These are phyloP conservation scores for Globomyces pollinis-pini DNA, from an alignment of 192 early-diverging fungal species.

Conservation along the genomic window DNA sequence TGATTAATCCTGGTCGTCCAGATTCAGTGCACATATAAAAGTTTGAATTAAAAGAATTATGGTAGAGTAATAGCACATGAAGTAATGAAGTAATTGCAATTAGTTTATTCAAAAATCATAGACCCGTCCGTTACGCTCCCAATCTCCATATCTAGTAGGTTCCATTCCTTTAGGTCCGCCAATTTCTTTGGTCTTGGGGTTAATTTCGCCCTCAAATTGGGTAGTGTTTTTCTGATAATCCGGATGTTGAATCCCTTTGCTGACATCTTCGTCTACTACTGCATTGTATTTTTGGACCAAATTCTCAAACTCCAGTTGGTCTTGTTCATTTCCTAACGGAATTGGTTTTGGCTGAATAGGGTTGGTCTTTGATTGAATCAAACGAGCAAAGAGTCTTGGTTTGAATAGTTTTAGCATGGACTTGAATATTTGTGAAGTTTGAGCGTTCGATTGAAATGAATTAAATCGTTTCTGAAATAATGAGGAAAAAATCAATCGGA, in stretches of 20 bases:
- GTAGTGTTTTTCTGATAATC: slow-evolving; percentile 31
- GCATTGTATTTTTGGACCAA: slow-evolving; percentile 44
- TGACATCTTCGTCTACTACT: slow-evolving; percentile 21
- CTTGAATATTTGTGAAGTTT: no score
- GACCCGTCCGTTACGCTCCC: slow-evolving; percentile 72
- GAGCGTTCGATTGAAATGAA: no score
- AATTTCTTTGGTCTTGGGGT: slow-evolving; percentile 63
- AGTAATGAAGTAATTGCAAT: no score
- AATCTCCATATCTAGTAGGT: slow-evolving; percentile 75
- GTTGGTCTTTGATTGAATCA: background rate
- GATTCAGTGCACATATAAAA: no score
- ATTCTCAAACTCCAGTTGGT: slow-evolving; percentile 67
- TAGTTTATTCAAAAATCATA: slow-evolving; percentile 50
- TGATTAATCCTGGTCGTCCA: no score
- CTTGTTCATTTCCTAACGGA: slow-evolving; percentile 55
- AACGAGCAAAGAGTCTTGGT: background rate
- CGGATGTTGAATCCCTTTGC: slow-evolving; percentile 20
- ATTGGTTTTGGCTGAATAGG: slow-evolving; percentile 34
- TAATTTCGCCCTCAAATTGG: slow-evolving; percentile 59
- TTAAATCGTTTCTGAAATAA: no score
- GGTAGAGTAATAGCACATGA: no score
- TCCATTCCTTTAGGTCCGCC: slow-evolving; percentile 70
- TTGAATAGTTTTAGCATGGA: background rate
- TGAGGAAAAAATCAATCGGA: no score
- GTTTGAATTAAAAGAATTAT: no score